Percentiles rank a stretch among this genome's conserved stretches.
Evolutionary conservation across 257 asterid species (phyloP).

Genomic region (Gentiana macrophylla): DNA sequence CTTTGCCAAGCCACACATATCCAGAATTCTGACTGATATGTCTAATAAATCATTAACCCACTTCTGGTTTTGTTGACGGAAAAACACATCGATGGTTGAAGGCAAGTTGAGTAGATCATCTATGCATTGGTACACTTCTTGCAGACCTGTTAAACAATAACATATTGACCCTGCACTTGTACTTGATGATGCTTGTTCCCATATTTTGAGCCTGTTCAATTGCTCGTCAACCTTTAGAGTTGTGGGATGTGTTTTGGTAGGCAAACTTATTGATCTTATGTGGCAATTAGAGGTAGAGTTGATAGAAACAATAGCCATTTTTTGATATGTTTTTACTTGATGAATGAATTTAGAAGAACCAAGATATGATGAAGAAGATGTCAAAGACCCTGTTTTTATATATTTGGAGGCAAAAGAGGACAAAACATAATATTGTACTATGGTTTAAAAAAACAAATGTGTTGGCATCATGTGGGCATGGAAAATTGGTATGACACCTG

Average conservation of each 20-base stretch:
- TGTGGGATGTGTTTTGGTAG: slow-evolving; percentile 26
- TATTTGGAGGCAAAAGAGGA: no score
- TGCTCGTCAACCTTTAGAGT: slow-evolving; percentile 18
- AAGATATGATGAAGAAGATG: no score
- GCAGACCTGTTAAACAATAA: slow-evolving; percentile 11
- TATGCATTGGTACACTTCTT: slow-evolving; percentile 10
- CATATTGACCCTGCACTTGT: slow-evolving; percentile 10
- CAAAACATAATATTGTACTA: not conserved
- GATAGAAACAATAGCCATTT: slow-evolving; percentile 20
- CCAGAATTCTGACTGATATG: slow-evolving; percentile 18
- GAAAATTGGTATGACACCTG: not conserved
- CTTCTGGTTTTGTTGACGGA: slow-evolving; percentile 11
- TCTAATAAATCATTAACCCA: slow-evolving; percentile 19
- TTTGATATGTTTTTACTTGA: not conserved
- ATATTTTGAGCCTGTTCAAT: slow-evolving; percentile 3
- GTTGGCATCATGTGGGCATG: slow-evolving; percentile 10
- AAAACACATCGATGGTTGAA: slow-evolving; percentile 13
- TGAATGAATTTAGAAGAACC: no score
- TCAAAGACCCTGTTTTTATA: no score
- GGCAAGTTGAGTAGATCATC: slow-evolving; percentile 26
- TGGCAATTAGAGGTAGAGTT: slow-evolving; percentile 6
- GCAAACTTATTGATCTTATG: slow-evolving; percentile 27
- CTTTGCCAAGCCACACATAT: slow-evolving; percentile 16
- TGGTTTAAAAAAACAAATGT: slow-evolving; percentile 10
- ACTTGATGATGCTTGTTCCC: no score